These are phyloP conservation scores for Suhomyces terraborum DNA, from an alignment of 1,139 yeast genomes.

Conservation along the genomic window DNA sequence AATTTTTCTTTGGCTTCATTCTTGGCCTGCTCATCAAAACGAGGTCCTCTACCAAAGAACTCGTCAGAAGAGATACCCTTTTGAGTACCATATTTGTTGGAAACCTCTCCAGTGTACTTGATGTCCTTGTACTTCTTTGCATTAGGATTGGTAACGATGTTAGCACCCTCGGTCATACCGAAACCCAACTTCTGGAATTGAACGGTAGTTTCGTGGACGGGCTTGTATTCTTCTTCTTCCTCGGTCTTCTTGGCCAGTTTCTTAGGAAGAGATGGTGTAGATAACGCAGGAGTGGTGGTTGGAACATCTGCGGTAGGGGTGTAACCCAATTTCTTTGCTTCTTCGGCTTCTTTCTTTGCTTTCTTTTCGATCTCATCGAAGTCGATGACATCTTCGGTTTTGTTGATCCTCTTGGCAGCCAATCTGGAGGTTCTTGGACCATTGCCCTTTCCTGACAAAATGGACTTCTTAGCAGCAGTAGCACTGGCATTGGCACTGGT, in stretches of 20 bases:
- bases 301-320: conserved; percentile 45
- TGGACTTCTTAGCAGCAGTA: conserved; percentile 37
- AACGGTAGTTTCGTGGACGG: conserved; percentile 62
- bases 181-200: conserved; percentile 79
- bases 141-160: conserved; percentile 33
- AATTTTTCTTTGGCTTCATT: conserved; percentile 78
- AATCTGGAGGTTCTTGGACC: conserved; percentile 59
- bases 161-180: conserved; percentile 67
- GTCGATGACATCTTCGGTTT: conserved; percentile 69
- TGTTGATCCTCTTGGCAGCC: conserved; percentile 51
- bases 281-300: conserved; percentile 7
- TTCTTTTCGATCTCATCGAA: conserved; percentile 89
- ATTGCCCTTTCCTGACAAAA: conserved; percentile 43
- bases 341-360: conserved; percentile 82
- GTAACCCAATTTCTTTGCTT: conserved; percentile 71
- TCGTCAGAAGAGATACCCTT: conserved; percentile 96
- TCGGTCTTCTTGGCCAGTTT: conserved; percentile 10
- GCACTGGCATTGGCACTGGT: conserved; percentile 24
- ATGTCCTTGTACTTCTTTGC: conserved; percentile 51
- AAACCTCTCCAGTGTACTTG: conserved; percentile 69
- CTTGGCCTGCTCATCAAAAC: conserved; percentile 75
- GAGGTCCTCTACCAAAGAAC: conserved; percentile 82
- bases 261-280: conserved; percentile 13
- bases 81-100: conserved; percentile 79
- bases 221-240: conserved; percentile 7